Base-by-base conservation (phyloP, 495 filamentous ascomycete species). In the Thozetella sp. region DNA sequence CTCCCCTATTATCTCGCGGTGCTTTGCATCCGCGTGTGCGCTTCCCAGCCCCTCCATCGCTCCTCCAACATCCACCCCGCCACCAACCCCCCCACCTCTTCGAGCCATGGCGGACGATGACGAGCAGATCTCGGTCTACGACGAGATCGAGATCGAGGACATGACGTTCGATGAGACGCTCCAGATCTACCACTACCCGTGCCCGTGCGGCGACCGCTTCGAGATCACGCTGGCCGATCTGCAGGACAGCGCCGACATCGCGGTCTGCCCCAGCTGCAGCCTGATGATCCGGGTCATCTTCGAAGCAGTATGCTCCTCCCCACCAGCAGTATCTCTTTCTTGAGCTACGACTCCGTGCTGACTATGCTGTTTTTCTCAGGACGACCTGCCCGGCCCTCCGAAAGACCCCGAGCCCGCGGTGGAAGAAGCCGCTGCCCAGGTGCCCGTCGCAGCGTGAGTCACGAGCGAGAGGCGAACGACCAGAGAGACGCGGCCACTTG, bases 141-240 rank as follows among this genome's bases (percentile, higher is more conserved):
- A 99, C 75, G 94, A 99, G 75, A 93, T 99, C 77, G 95, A 99
- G 72, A 97, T 99, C 83, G 95, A 99, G 73, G 95, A 99, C 72
- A 96, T 98, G 91, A 95, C 92, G 69, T 99, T 86, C 74, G 93
- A 99, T 73, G 76, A 87, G 23, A 82, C 81, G 2, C 80, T 92
- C 22, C 87, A 96, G 73, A 87, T 96, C 67, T 99, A 97, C 76
- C 90, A 93, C 72, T 97, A 93, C 73, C 95, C 95, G 17, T 99
- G 95, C 71, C 95, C 95, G 0, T 99, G 95, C 73, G 95, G 95
- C 73, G 95, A 99, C 77, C 88, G 92, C 34, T 99, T 99, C 78
- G 91, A 97, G 78, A 98, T 99, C 69, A 83, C 83, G 19, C 86
- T 98, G 52, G 82, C 80, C 43, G 93, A 98, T 72, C 75, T 99